Evolutionary conservation across 176 grass and related monocot species (phyloP), one percentile per base, ranked within the genome.

Genomic region (Melocanna baccifera): DNA sequence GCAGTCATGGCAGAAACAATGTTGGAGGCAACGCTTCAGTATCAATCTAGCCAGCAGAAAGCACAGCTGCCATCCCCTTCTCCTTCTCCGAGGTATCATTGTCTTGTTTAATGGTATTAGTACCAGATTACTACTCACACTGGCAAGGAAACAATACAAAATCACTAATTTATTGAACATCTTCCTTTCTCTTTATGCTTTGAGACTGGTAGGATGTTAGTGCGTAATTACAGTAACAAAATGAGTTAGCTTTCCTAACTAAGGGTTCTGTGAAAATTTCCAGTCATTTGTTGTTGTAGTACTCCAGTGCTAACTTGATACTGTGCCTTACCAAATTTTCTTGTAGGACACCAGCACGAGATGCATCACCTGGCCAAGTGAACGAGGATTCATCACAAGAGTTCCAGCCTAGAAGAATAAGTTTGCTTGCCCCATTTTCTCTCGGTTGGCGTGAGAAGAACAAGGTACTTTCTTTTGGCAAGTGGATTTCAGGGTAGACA

Each of bases 21-120:
- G 91, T 77, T 99, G 81, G 96, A 99, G 78, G 96, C 96, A 66
- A 99, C 96, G 59, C 69, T 99, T 84, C 96, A 99, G 64, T 99
- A 99, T 74, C 93, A 99, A 84, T 99, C 93, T 86, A 91, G 96
- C 61, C 96, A 99, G 79, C 91, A 88, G 45, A 99, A 99, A 87
- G 93, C 96, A 71, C 91, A 94, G 50, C 83, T 94, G 39, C 87
- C 89, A 64, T 90, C 91, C 12, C 89, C 91, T 61, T 89, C 86
- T 43, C 88, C 90, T 85, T 93, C 93, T 84, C 91, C 93, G 66
- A 99, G 91, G 96, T 99, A 90, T 64, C 37, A 58, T 78, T 20
- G 5, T 86, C 69, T 88, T 83, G 6, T 74, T 62, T 88, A 36
- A 45, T 56, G 48, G 78, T 82, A 75, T 88, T 74, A 79, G 47